A percentile compares a stretch with the other conserved stretches of the same genome.
Evolutionary conservation across 1,139 yeast species (phyloP).

Genomic region (Geotrichum australiense): DNA sequence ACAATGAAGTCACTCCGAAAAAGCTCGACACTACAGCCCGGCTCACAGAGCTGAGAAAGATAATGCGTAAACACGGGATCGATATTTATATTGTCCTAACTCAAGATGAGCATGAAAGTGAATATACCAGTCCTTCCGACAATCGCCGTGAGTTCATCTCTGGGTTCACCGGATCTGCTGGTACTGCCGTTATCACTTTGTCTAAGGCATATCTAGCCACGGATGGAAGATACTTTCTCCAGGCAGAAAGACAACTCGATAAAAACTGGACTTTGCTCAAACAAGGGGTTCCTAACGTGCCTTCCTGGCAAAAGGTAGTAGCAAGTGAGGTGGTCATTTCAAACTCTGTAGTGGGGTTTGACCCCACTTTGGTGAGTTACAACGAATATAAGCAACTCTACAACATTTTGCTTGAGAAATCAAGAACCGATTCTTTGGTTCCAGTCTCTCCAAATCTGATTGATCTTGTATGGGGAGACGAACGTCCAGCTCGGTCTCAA

Average conservation of each 20-base stretch:
- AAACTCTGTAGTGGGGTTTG: constrained; percentile 44
- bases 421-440: constrained; percentile 35
- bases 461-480: constrained; percentile 64
- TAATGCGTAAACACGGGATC: constrained; percentile 58
- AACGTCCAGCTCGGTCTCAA: constrained; percentile 35
- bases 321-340: constrained; percentile 33
- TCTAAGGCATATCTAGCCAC: constrained; percentile 79
- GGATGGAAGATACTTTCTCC: constrained; percentile 91
- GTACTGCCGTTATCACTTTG: constrained; percentile 73
- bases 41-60: constrained; percentile 53
- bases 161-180: constrained; percentile 87
- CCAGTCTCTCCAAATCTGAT: constrained; percentile 66
- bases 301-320: constrained; percentile 88
- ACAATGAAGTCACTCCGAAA: neutral
- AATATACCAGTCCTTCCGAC: constrained; percentile 73
- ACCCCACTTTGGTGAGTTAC: constrained; percentile 63
- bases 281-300: constrained; percentile 69
- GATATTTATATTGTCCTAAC: constrained; percentile 80
- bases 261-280: constrained; percentile 75
- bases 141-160: constrained; percentile 80
- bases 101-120: constrained; percentile 92
- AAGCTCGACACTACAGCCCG: constrained; percentile 23
- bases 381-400: constrained; percentile 38
- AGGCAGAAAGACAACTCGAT: constrained; percentile 83
- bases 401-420: constrained; percentile 31